phyloP scores from a whole-genome alignment of 164 flowering plant genomes.

The Berberis vulgaris region DNA sequence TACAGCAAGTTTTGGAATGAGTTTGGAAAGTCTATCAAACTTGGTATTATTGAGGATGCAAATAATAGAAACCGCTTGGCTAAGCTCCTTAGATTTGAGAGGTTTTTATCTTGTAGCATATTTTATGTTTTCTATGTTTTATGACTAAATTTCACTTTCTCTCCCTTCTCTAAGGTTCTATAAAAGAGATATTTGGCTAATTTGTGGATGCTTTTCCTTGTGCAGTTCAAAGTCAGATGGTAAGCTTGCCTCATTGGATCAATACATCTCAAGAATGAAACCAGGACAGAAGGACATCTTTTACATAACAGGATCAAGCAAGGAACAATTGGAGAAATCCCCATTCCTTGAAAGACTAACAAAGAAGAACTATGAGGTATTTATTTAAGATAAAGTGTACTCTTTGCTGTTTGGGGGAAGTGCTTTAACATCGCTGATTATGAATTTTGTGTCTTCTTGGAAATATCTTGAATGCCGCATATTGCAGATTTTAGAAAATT shows the following conservation, averaged over 20 bases:
- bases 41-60: conserved; percentile 96
- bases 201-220: neutral
- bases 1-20: conserved; percentile 95
- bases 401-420: too few relatives aligned
- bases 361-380: conserved; percentile 88
- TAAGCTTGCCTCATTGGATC: conserved; percentile 77
- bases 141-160: too few relatives aligned
- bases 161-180: too few relatives aligned
- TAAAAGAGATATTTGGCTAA: too few relatives aligned
- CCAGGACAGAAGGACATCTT: conserved; percentile 92
- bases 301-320: conserved; percentile 88
- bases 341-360: conserved; percentile 96
- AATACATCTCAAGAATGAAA: conserved; percentile 95
- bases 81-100: conserved; percentile 92
- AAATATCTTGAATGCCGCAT: too few relatives aligned
- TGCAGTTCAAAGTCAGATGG: conserved; percentile 82
- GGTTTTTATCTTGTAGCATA: conserved; percentile 13
- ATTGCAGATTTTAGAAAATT: too few relatives aligned
- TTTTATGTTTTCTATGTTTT: too few relatives aligned
- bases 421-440: too few relatives aligned
- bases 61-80: conserved; percentile 86
- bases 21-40: conserved; percentile 93
- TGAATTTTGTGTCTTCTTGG: too few relatives aligned
- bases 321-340: conserved; percentile 89
- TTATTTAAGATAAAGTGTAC: neutral